Evolutionary conservation across 2,329 filamentous ascomycete species (phyloP).

Genomic region (Lecanosticta acicola): DNA sequence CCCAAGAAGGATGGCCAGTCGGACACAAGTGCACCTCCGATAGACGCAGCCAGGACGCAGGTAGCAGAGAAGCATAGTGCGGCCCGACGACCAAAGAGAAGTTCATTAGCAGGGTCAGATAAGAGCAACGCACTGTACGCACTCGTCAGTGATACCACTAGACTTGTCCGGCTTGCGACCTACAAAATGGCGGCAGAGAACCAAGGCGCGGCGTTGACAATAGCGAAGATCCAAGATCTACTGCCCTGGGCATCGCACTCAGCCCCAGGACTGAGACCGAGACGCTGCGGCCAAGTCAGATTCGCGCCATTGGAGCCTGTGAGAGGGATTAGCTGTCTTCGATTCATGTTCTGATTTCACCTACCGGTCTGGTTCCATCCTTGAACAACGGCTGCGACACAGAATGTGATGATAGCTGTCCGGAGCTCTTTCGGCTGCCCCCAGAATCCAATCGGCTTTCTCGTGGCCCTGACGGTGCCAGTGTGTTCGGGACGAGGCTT

Average conservation of each 20-base stretch:
- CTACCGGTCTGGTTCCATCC: conserved; percentile 1
- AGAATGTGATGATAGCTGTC: conserved; percentile 31
- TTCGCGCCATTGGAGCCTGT: conserved; percentile 31
- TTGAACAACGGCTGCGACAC: conserved; percentile 31
- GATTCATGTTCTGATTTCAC: not conserved
- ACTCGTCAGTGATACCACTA: not conserved
- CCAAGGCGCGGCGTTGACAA: conserved; percentile 32
- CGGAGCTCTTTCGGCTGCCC: conserved; percentile 30
- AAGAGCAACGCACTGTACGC: not conserved
- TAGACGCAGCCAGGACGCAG: conserved; percentile 28
- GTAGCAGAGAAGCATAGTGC: conserved; percentile 29
- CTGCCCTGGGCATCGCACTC: conserved; percentile 4
- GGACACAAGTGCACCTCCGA: conserved; percentile 26
- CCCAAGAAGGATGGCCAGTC: conserved; percentile 28
- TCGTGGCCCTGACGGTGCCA: not conserved
- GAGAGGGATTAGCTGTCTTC: not conserved
- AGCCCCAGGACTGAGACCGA: conserved; percentile 16
- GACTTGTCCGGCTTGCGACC: conserved; percentile 20
- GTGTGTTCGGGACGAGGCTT: too few species aligned
- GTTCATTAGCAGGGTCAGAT: conserved; percentile 32
- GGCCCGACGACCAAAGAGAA: conserved; percentile 27
- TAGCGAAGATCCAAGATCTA: conserved; percentile 28
- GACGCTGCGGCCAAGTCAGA: conserved; percentile 29
- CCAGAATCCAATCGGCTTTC: conserved; percentile 19
- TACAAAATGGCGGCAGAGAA: conserved; percentile 29